Conservation (phyloP, 805 yeast genomes). For the Yarrowia hollandica region DNA sequence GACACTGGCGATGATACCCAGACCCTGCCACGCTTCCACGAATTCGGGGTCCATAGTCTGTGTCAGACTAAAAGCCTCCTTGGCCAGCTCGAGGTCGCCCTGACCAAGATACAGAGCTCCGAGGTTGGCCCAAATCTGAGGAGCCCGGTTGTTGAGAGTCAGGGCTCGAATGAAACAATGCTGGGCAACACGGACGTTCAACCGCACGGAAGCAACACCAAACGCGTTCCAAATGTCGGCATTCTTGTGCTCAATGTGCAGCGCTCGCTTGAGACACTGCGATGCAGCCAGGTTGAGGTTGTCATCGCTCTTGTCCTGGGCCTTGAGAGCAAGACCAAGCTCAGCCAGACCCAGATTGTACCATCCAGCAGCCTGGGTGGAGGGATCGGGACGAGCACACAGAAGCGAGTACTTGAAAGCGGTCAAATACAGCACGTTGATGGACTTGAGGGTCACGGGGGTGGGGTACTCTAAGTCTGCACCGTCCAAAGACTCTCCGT, state of each 20-base stretch:
- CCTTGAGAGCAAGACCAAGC: conserved; percentile 48
- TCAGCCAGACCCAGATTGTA: conserved; percentile 74
- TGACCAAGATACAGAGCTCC: conserved; percentile 71
- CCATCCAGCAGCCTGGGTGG: conserved; percentile 45
- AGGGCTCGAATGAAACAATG: conserved; percentile 89
- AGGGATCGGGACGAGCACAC: conserved; percentile 33
- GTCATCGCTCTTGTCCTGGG: conserved; percentile 35
- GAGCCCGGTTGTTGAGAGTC: conserved; percentile 65
- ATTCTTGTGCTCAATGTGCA: conserved; percentile 68
- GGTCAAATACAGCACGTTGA: not conserved
- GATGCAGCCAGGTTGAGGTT: conserved; percentile 51
- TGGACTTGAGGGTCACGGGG: not conserved
- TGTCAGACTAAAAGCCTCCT: conserved; percentile 67
- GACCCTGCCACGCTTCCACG: conserved; percentile 80
- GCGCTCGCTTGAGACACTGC: conserved; percentile 60
- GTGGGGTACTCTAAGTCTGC: not conserved
- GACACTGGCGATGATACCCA: conserved; percentile 56
- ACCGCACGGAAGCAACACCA: conserved; percentile 69
- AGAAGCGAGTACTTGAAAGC: conserved; percentile 30
- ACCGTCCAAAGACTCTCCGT: not conserved
- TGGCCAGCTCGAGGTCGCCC: conserved; percentile 71
- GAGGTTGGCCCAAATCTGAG: conserved; percentile 74
- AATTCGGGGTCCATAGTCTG: conserved; percentile 80
- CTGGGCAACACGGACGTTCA: conserved; percentile 75
- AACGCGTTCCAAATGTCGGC: conserved; percentile 77